These are phyloP conservation scores for carrot (Daucus carota) DNA, from an alignment of 129 eudicot genomes.

Conservation along the genomic window DH1_v3.0 NC_030386.2:18476501-18477000, in stretches of 20 bases:
- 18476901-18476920: neutral
- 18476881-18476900: too few species aligned
- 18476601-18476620: constrained; percentile 80
- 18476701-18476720: neutral
- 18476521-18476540: constrained; percentile 91
- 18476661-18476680: constrained; percentile 41
- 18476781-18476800: neutral
- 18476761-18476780: neutral
- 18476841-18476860: neutral
- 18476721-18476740: neutral
- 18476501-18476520: constrained; percentile 59
- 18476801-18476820: neutral
- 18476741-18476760: neutral
- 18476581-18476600: constrained; percentile 75
- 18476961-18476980: neutral
- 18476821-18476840: neutral
- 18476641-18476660: constrained; percentile 64
- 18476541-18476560: constrained; percentile 89
- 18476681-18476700: neutral
- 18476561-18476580: constrained; percentile 61
- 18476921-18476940: neutral
- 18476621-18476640: constrained; percentile 60
- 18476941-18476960: neutral
- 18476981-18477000: neutral
- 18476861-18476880: neutral